These are phyloP conservation scores for Trypanosoma avium DNA, from an alignment of 208 protist species.

Conservation along the genomic window DNA sequence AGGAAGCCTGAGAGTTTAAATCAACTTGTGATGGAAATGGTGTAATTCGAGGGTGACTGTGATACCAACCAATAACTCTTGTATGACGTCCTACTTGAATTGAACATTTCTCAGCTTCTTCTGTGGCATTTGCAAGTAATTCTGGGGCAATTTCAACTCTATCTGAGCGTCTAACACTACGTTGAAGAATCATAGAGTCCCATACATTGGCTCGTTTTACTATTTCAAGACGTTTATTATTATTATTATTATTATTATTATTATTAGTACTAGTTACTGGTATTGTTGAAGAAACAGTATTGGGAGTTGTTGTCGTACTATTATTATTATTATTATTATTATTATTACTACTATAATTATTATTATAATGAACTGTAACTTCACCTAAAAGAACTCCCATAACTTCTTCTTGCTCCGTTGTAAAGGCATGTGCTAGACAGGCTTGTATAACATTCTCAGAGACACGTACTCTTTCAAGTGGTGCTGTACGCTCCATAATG, in stretches of 20 bases:
- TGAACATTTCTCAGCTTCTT: constrained; percentile 57
- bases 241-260: too few species aligned
- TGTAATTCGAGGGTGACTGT: constrained; percentile 84
- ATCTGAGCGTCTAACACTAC: constrained; percentile 71
- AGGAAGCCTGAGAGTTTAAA: constrained; percentile 68
- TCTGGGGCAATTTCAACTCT: constrained; percentile 72
- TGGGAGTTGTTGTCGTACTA: too few species aligned
- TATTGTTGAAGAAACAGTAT: too few species aligned
- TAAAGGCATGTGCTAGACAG: constrained; percentile 74
- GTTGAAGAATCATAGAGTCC: constrained; percentile 45
- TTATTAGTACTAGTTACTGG: too few species aligned
- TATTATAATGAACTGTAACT: constrained; percentile 23
- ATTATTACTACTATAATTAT: constrained; percentile 2
- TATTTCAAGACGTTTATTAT: too few species aligned
- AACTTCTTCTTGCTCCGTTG: constrained; percentile 80
- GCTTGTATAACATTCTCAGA: constrained; percentile 54
- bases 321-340: too few species aligned
- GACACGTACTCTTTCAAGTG: constrained; percentile 50
- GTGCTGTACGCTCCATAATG: constrained; percentile 11
- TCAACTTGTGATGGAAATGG: constrained; percentile 73
- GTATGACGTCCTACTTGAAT: constrained; percentile 29
- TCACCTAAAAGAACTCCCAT: constrained; percentile 76
- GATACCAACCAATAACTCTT: constrained; percentile 86
- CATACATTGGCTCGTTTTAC: constrained; percentile 62
- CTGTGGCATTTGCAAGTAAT: constrained; percentile 46